Conservation (phyloP, 345 rosid genomes). For the Gossypium anomalum region DNA sequence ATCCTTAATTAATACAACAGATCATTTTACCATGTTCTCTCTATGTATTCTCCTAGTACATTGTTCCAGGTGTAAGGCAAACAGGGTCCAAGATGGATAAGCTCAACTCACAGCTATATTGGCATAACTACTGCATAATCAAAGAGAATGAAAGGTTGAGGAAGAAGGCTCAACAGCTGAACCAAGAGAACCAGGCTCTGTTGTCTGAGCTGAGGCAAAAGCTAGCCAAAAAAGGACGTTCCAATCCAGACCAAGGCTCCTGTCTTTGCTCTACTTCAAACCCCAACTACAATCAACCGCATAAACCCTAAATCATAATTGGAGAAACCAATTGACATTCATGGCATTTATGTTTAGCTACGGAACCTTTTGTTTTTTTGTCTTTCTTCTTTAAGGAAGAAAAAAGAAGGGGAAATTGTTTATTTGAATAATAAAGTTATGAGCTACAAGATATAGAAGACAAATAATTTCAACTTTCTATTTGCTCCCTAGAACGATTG, state of each 20-base stretch:
- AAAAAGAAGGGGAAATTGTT: not conserved
- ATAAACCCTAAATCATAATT: conserved; percentile 9
- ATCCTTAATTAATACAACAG: no score
- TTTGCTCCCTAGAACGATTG: no score
- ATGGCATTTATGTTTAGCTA: conserved; percentile 4
- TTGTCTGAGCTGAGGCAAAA: conserved; percentile 34
- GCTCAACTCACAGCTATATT: conserved; percentile 35
- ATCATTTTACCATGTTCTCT: no score
- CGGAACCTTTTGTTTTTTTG: not conserved
- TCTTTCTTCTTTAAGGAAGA: not conserved
- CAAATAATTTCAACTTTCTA: no score
- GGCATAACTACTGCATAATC: conserved; percentile 43
- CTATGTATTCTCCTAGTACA: not conserved
- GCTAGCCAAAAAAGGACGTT: conserved; percentile 22
- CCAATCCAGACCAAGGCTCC: conserved; percentile 10
- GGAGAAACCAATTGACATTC: not conserved
- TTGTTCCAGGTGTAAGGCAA: conserved; percentile 11
- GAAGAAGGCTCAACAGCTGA: conserved; percentile 44
- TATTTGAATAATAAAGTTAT: not conserved
- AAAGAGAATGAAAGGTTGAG: conserved; percentile 46
- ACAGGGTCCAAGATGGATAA: conserved; percentile 34
- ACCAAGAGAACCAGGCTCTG: conserved; percentile 44
- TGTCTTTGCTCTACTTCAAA: conserved; percentile 18
- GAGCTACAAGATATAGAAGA: no score
- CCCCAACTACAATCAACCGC: not conserved